A percentile compares a stretch with the other conserved stretches of the same genome.
Conservation (phyloP, 208 protist genomes). For the Acanthamoeba triangularis region DNA sequence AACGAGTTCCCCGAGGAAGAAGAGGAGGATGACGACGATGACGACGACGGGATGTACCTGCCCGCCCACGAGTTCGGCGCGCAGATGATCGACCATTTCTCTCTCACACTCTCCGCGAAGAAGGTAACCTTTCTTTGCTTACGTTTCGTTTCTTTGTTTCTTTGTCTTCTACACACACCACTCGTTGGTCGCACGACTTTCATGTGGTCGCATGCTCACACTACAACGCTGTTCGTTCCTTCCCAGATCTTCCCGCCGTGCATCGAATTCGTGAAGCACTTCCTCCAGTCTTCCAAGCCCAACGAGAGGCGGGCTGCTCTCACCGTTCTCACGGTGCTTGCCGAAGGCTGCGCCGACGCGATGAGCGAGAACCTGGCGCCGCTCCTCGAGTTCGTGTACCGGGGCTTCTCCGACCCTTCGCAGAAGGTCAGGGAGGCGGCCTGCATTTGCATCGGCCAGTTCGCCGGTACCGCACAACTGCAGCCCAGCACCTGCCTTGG, state of each 20-base stretch:
- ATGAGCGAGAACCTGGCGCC: constrained; percentile 65
- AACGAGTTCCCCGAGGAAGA: constrained; percentile 51
- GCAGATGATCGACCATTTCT: constrained; percentile 72
- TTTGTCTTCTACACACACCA: no score
- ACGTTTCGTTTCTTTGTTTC: background rate
- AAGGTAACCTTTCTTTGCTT: background rate
- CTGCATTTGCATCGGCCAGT: constrained; percentile 65
- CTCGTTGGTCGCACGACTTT: no score
- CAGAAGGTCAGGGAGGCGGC: constrained; percentile 70
- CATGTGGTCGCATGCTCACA: no score
- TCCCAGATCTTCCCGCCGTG: constrained; percentile 37
- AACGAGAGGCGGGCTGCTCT: constrained; percentile 3
- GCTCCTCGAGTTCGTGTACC: constrained; percentile 60
- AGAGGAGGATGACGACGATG: constrained; percentile 70
- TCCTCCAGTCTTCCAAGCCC: constrained; percentile 33
- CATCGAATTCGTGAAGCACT: constrained; percentile 63
- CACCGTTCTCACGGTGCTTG: constrained; percentile 30
- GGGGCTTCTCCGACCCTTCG: constrained; percentile 38
- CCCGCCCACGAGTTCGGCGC: constrained; percentile 48
- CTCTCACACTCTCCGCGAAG: constrained; percentile 48
- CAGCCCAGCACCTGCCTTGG: background rate
- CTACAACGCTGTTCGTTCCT: background rate
- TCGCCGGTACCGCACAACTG: constrained; percentile 51
- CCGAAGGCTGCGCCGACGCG: constrained; percentile 57
- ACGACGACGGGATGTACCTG: constrained; percentile 67